Conservation (phyloP, 2,329 filamentous ascomycete species). For the Lithohypha guttulata region DNA sequence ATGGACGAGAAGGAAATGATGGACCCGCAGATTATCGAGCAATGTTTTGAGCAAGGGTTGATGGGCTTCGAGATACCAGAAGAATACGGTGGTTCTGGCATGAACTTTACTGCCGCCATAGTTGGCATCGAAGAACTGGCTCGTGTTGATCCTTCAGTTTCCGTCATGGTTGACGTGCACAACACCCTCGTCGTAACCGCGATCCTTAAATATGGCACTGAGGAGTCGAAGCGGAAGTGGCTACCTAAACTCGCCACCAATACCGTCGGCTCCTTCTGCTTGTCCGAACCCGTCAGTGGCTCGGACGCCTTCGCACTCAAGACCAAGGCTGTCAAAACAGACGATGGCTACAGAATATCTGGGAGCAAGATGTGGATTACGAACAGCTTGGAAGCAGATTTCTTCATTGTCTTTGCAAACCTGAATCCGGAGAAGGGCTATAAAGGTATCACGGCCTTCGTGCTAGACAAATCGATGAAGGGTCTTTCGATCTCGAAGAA, state of each 20-base stretch:
- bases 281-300: constrained; percentile 84
- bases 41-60: constrained; percentile 91
- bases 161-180: constrained; percentile 91
- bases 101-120: constrained; percentile 97
- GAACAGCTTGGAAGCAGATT: constrained; percentile 82
- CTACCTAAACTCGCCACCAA: constrained; percentile 81
- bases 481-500: constrained; percentile 97
- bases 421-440: constrained; percentile 85
- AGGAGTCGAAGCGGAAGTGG: constrained; percentile 70
- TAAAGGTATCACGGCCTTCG: constrained; percentile 91
- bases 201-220: constrained; percentile 71
- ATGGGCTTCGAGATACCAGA: constrained; percentile 98
- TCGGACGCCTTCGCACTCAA: constrained; percentile 93
- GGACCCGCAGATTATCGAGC: constrained; percentile 79
- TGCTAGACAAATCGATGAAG: constrained; percentile 79
- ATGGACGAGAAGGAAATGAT: constrained; percentile 97
- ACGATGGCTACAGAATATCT: constrained; percentile 68
- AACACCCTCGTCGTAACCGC: constrained; percentile 96
- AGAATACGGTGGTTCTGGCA: constrained; percentile 89
- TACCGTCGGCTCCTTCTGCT: constrained; percentile 82
- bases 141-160: constrained; percentile 85
- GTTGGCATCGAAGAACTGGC: constrained; percentile 96
- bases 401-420: constrained; percentile 98
- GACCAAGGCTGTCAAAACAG: constrained; percentile 77
- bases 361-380: constrained; percentile 99